Conservation (phyloP, 208 protist genomes). For the Herpetomonas samuelpessoai region DNA sequence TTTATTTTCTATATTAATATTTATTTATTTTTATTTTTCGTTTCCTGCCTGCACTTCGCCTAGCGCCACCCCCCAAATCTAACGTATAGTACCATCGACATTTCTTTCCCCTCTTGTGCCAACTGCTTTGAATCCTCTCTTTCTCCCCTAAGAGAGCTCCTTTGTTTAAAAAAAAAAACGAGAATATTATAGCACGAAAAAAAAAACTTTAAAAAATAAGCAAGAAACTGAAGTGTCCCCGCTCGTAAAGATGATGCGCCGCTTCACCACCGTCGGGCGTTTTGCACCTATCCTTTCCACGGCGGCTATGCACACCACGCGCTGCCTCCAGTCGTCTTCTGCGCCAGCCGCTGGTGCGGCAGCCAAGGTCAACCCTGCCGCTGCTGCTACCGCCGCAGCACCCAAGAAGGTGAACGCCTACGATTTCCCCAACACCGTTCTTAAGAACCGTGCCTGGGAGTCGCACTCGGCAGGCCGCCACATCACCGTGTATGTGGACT, state of each 20-base stretch:
- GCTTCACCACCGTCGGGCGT: slow-evolving; percentile 17
- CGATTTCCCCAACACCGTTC: slow-evolving; percentile 48
- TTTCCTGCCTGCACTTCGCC: too few relatives aligned
- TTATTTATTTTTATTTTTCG: too few relatives aligned
- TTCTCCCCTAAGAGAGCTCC: too few relatives aligned
- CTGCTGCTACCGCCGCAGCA: background rate
- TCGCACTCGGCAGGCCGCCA: slow-evolving; percentile 51
- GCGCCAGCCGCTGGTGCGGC: slow-evolving; percentile 11
- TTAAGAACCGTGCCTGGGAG: slow-evolving; percentile 44
- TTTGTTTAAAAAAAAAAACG: background rate
- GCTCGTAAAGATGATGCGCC: slow-evolving; percentile 32
- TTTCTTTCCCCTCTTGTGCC: background rate
- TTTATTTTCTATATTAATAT: slow-evolving; percentile 7
- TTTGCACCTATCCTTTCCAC: slow-evolving; percentile 10
- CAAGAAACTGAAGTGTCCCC: background rate
- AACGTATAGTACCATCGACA: too few relatives aligned
- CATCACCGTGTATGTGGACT: slow-evolving; percentile 76
- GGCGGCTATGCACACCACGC: too few relatives aligned
- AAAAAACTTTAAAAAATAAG: slow-evolving; percentile 18
- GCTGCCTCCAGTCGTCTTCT: too few relatives aligned
- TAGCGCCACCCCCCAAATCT: too few relatives aligned
- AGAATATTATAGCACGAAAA: background rate
- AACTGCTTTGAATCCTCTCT: background rate
- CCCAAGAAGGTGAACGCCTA: slow-evolving; percentile 28
- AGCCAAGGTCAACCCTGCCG: background rate